phyloP scores from a whole-genome alignment of 2,329 filamentous ascomycete genomes.

The Fusarium proliferatum region DNA sequence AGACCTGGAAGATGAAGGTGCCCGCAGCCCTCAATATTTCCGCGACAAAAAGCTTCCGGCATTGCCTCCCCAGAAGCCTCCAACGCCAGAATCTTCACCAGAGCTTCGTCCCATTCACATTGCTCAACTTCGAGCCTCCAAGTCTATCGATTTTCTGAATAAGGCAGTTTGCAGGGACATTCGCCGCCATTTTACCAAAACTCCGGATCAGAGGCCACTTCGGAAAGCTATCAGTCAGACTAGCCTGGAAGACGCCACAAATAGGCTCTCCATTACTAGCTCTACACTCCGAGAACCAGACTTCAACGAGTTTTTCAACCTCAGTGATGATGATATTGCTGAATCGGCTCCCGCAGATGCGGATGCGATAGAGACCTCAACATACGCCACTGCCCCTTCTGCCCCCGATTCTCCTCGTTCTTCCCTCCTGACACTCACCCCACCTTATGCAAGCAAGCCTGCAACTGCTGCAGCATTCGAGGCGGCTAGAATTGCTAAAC shows the following conservation, averaged over 20 bases:
- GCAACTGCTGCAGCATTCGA: constrained; percentile 63
- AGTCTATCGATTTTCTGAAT: constrained; percentile 46
- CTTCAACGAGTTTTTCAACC: constrained; percentile 63
- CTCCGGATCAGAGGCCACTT: constrained; percentile 41
- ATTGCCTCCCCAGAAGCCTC: constrained; percentile 41
- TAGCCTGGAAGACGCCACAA: constrained; percentile 46
- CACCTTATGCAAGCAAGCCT: constrained; percentile 57
- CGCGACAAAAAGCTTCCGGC: constrained; percentile 46
- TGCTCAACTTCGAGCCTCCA: constrained; percentile 42
- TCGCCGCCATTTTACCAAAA: constrained; percentile 42
- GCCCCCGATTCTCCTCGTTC: constrained; percentile 41
- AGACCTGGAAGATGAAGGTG: constrained; percentile 48
- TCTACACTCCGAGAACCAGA: constrained; percentile 62
- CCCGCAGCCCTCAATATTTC: constrained; percentile 30
- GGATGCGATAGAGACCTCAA: constrained; percentile 14
- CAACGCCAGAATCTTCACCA: constrained; percentile 51
- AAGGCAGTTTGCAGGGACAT: constrained; percentile 43
- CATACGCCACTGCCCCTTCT: constrained; percentile 35
- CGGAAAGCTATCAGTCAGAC: constrained; percentile 47
- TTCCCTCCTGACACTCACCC: constrained; percentile 57
- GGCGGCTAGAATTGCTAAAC: constrained; percentile 65
- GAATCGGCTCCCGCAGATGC: constrained; percentile 51
- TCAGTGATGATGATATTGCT: constrained; percentile 69
- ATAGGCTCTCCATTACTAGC: constrained; percentile 45
- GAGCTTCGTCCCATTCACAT: constrained; percentile 48